Conservation (phyloP, 2,329 filamentous ascomycete genomes). For the Aspergillus calidoustus region DNA sequence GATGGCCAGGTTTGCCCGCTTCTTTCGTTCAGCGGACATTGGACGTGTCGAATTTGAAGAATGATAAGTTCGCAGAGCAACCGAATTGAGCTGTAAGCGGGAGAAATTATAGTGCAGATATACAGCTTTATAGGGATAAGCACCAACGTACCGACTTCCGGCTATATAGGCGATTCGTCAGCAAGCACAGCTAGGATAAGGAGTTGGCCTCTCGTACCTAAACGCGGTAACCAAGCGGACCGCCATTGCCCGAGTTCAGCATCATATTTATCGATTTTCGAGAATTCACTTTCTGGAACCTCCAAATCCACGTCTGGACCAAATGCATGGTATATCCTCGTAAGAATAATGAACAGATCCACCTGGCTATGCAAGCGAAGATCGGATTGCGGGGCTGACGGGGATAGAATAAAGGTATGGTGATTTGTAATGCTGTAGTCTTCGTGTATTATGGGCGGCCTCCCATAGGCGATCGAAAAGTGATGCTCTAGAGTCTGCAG, state of each 20-base stretch:
- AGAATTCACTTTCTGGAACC: slow-evolving; percentile 46
- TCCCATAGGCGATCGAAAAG: slow-evolving; percentile 50
- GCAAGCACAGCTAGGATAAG: background rate
- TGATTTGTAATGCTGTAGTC: slow-evolving; percentile 44
- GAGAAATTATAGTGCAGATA: slow-evolving; percentile 58
- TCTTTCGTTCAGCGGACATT: slow-evolving; percentile 51
- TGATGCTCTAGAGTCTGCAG: slow-evolving; percentile 47
- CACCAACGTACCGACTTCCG: slow-evolving; percentile 52
- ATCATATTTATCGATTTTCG: slow-evolving; percentile 47
- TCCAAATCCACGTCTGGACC: slow-evolving; percentile 49
- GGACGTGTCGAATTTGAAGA: slow-evolving; percentile 40
- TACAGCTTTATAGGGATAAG: slow-evolving; percentile 57
- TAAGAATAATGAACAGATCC: slow-evolving; percentile 50
- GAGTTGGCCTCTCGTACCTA: slow-evolving; percentile 31
- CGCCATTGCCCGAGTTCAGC: slow-evolving; percentile 46
- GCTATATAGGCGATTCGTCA: slow-evolving; percentile 32
- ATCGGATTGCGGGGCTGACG: slow-evolving; percentile 39
- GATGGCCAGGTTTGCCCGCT: slow-evolving; percentile 51
- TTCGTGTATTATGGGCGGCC: slow-evolving; percentile 50
- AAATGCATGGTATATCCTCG: slow-evolving; percentile 50
- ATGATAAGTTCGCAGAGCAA: slow-evolving; percentile 54
- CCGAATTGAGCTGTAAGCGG: slow-evolving; percentile 55
- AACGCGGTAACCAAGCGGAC: slow-evolving; percentile 39
- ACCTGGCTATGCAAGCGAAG: slow-evolving; percentile 48
- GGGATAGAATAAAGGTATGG: slow-evolving; percentile 36